phyloP scores from a whole-genome alignment of 1,139 yeast genomes.

The Diutina catenulata region DNA sequence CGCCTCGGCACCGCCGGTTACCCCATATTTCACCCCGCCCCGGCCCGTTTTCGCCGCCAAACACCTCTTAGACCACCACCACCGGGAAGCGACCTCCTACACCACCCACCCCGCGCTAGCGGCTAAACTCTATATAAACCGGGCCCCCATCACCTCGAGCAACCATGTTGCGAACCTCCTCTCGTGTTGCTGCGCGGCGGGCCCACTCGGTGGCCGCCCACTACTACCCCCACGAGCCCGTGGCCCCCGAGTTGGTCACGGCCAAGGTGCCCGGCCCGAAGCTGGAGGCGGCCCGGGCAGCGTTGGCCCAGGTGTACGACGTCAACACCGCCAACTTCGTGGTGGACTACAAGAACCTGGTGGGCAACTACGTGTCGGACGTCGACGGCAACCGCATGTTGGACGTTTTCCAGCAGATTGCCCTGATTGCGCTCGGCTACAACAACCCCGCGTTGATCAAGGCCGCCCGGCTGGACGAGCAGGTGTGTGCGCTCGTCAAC shows the following conservation, averaged over 20 bases:
- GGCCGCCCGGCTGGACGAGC: conserved; percentile 51
- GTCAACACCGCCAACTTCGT: conserved; percentile 60
- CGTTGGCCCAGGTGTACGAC: conserved; percentile 47
- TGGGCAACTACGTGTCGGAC: conserved; percentile 63
- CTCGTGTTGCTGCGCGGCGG: not conserved
- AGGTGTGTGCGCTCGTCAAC: conserved; percentile 56
- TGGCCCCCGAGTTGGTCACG: conserved; percentile 34
- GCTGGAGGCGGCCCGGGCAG: conserved; percentile 32
- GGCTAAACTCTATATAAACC: not conserved
- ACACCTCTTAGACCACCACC: no score
- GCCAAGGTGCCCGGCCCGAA: conserved; percentile 51
- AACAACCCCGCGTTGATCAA: conserved; percentile 58
- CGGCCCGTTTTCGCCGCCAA: no score
- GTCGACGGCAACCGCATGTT: conserved; percentile 55
- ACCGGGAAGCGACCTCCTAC: conserved; percentile 2
- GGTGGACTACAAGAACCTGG: conserved; percentile 51
- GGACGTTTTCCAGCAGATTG: conserved; percentile 63
- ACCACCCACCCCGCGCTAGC: not conserved
- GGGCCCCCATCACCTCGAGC: not conserved
- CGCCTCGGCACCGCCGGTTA: no score
- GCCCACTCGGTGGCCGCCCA: conserved; percentile 10
- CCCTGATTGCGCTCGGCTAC: conserved; percentile 66
- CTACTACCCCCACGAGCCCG: conserved; percentile 43
- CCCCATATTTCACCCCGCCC: no score
- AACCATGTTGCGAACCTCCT: not conserved